phyloP scores from a whole-genome alignment of 805 yeast genomes.

The Hemisphaericaspora nanyangensis region DNA sequence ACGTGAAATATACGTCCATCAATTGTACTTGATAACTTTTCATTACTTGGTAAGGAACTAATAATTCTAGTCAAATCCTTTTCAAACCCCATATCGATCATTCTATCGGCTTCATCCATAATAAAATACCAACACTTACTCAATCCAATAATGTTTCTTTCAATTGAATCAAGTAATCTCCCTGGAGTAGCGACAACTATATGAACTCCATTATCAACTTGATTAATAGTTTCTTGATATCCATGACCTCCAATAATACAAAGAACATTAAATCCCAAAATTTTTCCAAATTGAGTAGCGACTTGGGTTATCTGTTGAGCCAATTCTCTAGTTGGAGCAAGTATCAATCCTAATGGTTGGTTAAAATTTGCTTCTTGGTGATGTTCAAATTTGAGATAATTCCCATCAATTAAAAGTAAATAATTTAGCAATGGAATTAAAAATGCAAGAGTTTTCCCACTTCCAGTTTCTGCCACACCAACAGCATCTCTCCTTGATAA shows the following conservation, averaged over 20 bases:
- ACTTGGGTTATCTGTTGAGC: slow-evolving; percentile 82
- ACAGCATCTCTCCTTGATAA: slow-evolving; percentile 59
- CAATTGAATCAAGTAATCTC: slow-evolving; percentile 75
- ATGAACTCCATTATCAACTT: slow-evolving; percentile 55
- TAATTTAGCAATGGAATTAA: slow-evolving; percentile 66
- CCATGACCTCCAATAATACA: slow-evolving; percentile 90
- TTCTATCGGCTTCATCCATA: slow-evolving; percentile 92
- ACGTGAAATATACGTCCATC: slow-evolving; percentile 38
- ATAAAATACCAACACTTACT: slow-evolving; percentile 63
- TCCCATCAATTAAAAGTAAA: slow-evolving; percentile 33
- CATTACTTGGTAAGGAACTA: slow-evolving; percentile 45
- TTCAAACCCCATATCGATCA: slow-evolving; percentile 95
- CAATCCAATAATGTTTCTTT: slow-evolving; percentile 58
- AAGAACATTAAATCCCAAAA: slow-evolving; percentile 44
- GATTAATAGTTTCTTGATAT: slow-evolving; percentile 64
- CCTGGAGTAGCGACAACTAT: slow-evolving; percentile 95
- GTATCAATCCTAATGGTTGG: slow-evolving; percentile 73
- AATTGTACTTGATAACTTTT: slow-evolving; percentile 15
- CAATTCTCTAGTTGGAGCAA: slow-evolving; percentile 93
- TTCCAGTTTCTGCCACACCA: slow-evolving; percentile 95
- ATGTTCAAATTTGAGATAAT: slow-evolving; percentile 34
- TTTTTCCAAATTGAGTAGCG: slow-evolving; percentile 46
- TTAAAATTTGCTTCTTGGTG: slow-evolving; percentile 44
- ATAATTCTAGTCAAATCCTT: slow-evolving; percentile 65
- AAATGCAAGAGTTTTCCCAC: slow-evolving; percentile 89